A percentile compares a stretch with the other conserved stretches of the same genome.
Evolutionary conservation across 345 rosid species (phyloP).

Genomic region (Dipteronia dyeriana): DNA sequence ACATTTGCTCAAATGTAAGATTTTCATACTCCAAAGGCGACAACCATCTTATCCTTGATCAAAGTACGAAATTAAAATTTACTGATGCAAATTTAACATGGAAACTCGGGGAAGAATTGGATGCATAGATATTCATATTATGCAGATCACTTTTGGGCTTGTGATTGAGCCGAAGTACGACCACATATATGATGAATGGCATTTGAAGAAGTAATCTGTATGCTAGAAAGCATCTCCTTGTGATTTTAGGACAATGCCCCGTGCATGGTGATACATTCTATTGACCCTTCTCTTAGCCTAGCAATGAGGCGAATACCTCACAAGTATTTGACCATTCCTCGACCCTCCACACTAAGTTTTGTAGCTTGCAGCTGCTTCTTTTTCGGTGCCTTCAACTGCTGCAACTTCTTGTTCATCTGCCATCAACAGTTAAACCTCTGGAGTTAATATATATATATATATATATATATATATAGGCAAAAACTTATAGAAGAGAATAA

Average conservation of each 20-base stretch:
- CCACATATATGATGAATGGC: not conserved
- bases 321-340: conserved; percentile 94
- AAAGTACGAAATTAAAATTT: not conserved
- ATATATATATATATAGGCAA: not conserved
- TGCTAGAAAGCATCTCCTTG: not conserved
- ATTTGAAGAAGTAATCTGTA: not conserved
- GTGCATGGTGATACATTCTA: not conserved
- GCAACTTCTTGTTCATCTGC: conserved; percentile 96
- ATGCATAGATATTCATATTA: not conserved
- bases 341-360: conserved; percentile 90
- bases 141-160: not conserved
- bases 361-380: conserved; percentile 94
- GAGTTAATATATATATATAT: not conserved
- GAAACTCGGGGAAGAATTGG: not conserved
- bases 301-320: conserved; percentile 16
- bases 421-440: not conserved
- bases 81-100: not conserved
- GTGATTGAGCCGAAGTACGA: not conserved
- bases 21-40: too few relatives aligned
- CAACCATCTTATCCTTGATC: not conserved
- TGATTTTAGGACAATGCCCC: not conserved
- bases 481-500: not conserved
- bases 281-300: not conserved
- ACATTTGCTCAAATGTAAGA: too few relatives aligned
- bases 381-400: conserved; percentile 92